Conservation (phyloP, 805 yeast genomes). For the Kuraishia ogatae region DNA sequence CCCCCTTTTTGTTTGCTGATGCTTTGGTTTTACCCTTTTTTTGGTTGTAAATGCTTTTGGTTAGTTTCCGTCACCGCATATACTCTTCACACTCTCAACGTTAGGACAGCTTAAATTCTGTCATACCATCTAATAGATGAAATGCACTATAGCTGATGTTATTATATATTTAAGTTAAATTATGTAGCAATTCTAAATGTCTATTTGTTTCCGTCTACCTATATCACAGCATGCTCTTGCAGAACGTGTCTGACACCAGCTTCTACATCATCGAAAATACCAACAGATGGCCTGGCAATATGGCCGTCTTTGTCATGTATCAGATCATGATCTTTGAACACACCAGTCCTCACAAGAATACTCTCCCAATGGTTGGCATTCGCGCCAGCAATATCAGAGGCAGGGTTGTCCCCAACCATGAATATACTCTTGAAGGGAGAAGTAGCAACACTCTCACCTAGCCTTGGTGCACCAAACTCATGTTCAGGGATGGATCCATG, state of each 20-base stretch:
- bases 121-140: background rate
- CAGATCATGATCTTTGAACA: slow-evolving; percentile 54
- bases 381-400: slow-evolving; percentile 87
- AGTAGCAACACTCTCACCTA: slow-evolving; percentile 29
- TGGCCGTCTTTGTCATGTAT: slow-evolving; percentile 5
- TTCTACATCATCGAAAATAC: slow-evolving; percentile 39
- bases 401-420: slow-evolving; percentile 98
- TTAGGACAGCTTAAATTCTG: background rate
- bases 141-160: background rate
- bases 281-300: slow-evolving; percentile 36
- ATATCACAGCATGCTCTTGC: slow-evolving; percentile 2
- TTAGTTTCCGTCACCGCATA: background rate
- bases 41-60: background rate
- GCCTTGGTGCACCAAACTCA: slow-evolving; percentile 27
- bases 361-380: slow-evolving; percentile 84
- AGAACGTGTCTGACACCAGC: slow-evolving; percentile 30
- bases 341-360: slow-evolving; percentile 81
- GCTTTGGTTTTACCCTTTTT: background rate
- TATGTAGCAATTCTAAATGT: no score
- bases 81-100: background rate
- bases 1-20: background rate
- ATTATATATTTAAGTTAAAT: no score
- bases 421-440: slow-evolving; percentile 55
- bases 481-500: slow-evolving; percentile 4
- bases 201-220: no score